Evolutionary conservation across 345 rosid genomes (phyloP).

Genomic region (Heritiera littoralis): DNA sequence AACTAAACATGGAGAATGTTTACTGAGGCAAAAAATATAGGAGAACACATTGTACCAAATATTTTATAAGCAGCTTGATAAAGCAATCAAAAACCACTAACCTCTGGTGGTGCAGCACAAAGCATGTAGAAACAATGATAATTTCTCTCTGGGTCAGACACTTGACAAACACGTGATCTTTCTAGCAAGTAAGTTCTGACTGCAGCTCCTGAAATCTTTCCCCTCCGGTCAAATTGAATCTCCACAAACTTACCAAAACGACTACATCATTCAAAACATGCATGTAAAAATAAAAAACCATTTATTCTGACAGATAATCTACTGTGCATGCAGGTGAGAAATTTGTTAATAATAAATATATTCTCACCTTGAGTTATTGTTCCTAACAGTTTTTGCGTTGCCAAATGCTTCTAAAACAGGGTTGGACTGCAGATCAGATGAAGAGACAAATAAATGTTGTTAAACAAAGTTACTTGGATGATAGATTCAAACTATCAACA

Average conservation of each 20-base stretch:
- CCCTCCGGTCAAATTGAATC: conserved; percentile 84
- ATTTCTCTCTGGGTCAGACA: conserved; percentile 98
- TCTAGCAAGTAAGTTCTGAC: conserved; percentile 94
- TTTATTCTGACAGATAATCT: conserved; percentile 10
- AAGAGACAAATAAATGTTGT: conserved; percentile 15
- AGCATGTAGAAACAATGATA: conserved; percentile 99
- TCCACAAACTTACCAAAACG: conserved; percentile 99
- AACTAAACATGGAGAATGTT: not conserved
- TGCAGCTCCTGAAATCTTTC: conserved; percentile 99
- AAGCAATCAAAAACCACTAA: conserved; percentile 35
- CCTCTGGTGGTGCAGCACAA: conserved; percentile 97
- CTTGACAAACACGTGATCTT: conserved; percentile 99
- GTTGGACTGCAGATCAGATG: conserved; percentile 70
- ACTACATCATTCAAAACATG: conserved; percentile 47
- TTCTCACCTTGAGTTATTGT: conserved; percentile 93
- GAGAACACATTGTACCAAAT: not conserved
- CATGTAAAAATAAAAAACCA: conserved; percentile 29
- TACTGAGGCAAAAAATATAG: not conserved
- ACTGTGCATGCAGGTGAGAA: conserved; percentile 8
- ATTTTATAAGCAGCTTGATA: conserved; percentile 4
- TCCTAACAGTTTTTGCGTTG: conserved; percentile 95
- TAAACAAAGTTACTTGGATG: not conserved
- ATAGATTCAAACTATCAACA: not conserved
- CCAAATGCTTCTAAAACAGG: conserved; percentile 99
- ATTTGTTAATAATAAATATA: conserved; percentile 18